A percentile compares a stretch with the other conserved stretches of the same genome.
Conservation (phyloP, 208 protist species). For the Wallacemonas collosoma region DNA sequence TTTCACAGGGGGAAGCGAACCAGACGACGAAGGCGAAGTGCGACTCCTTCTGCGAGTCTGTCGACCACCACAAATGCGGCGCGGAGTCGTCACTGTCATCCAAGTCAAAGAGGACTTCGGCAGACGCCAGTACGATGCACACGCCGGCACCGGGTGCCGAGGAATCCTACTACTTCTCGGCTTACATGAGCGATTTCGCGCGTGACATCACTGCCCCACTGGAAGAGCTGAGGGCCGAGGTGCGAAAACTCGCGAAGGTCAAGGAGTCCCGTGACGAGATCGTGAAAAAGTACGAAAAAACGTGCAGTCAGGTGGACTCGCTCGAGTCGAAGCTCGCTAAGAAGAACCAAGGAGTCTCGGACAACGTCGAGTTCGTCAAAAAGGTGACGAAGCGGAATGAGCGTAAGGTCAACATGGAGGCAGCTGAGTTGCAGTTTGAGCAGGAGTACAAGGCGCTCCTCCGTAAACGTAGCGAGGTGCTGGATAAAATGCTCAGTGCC, state of each 20-base stretch:
- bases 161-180: slow-evolving; percentile 37
- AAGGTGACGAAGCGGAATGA: slow-evolving; percentile 45
- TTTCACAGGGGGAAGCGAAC: slow-evolving; percentile 47
- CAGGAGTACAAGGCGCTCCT: slow-evolving; percentile 24
- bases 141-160: slow-evolving; percentile 1
- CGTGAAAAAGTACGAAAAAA: slow-evolving; percentile 43
- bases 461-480: slow-evolving; percentile 32
- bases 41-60: slow-evolving; percentile 43
- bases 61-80: slow-evolving; percentile 46
- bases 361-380: slow-evolving; percentile 46
- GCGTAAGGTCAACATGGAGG: slow-evolving; percentile 28
- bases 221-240: slow-evolving; percentile 29
- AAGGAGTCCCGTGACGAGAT: slow-evolving; percentile 27
- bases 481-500: slow-evolving; percentile 27
- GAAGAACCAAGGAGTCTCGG: slow-evolving; percentile 55
- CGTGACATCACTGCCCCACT: slow-evolving; percentile 32
- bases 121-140: slow-evolving; percentile 6
- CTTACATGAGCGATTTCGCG: slow-evolving; percentile 68
- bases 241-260: slow-evolving; percentile 21
- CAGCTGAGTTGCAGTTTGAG: slow-evolving; percentile 30
- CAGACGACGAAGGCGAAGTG: slow-evolving; percentile 12
- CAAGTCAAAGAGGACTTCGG: neutral
- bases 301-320: slow-evolving; percentile 32
- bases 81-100: neutral
- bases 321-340: slow-evolving; percentile 59